phyloP scores from a whole-genome alignment of 768 basidiomycete genomes.

The Basidioascus undulatus region DNA sequence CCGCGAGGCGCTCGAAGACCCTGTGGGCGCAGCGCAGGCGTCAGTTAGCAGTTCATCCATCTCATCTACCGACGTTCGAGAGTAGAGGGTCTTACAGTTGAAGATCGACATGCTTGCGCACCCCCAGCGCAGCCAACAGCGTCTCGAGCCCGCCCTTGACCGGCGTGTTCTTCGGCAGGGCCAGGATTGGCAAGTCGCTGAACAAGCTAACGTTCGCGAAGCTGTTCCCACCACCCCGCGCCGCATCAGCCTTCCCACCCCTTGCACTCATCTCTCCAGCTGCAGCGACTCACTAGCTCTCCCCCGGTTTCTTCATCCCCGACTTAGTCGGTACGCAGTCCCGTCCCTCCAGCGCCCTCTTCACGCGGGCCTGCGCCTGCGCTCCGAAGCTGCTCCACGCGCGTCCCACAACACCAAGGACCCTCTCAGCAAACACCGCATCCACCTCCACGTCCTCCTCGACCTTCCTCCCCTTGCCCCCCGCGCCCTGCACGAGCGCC shows the following conservation, averaged over 20 bases:
- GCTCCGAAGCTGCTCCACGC: conserved; percentile 44
- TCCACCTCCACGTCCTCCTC: conserved; percentile 42
- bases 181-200: conserved; percentile 51
- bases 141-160: conserved; percentile 53
- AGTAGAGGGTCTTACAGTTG: conserved; percentile 7
- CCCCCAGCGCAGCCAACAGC: conserved; percentile 37
- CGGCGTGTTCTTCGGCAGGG: conserved; percentile 33
- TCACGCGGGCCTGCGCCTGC: conserved; percentile 26
- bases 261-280: neutral
- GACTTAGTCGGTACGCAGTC: conserved; percentile 45
- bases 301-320: conserved; percentile 46
- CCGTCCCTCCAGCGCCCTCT: conserved; percentile 26
- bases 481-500: too few relatives aligned
- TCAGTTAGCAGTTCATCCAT: conserved; percentile 30
- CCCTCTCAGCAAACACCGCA: conserved; percentile 53
- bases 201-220: conserved; percentile 71
- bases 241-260: neutral
- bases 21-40: conserved; percentile 42
- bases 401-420: conserved; percentile 38
- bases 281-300: conserved; percentile 17
- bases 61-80: conserved; percentile 21
- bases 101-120: conserved; percentile 62
- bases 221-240: conserved; percentile 39
- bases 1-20: conserved; percentile 3
- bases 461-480: too few relatives aligned